Evolutionary conservation across 202 grass and related monocot species (phyloP).

Genomic region (Panicum virgatum): DNA sequence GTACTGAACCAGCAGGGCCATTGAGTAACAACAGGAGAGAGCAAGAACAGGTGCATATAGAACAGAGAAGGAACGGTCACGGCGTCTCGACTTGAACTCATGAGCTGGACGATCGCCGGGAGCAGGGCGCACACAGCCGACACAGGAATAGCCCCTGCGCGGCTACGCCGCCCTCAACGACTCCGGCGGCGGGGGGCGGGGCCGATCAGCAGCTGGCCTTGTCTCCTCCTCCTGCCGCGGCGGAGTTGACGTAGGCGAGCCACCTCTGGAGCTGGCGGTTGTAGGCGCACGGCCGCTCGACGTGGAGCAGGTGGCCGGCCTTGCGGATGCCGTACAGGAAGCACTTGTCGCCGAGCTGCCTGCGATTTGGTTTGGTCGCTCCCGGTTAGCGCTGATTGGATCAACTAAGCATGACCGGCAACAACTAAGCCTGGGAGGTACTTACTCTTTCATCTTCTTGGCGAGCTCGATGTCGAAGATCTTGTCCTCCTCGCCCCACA

Average conservation of each 20-base stretch:
- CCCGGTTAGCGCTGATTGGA: neutral
- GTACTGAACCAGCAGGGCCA: neutral
- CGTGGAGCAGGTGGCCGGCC: constrained; percentile 81
- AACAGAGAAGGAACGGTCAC: neutral
- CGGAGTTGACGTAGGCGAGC: constrained; percentile 55
- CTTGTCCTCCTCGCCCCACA: constrained; percentile 93
- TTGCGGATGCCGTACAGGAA: constrained; percentile 69
- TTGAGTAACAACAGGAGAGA: too few species aligned
- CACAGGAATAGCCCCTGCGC: too few species aligned
- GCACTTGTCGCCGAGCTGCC: constrained; percentile 74
- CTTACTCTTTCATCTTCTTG: constrained; percentile 89
- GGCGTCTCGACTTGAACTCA: neutral
- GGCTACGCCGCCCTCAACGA: too few species aligned
- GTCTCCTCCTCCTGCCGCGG: neutral
- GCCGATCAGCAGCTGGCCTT: neutral
- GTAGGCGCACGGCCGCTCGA: constrained; percentile 86
- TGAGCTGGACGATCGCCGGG: too few species aligned
- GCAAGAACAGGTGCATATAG: neutral
- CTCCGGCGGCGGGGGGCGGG: neutral
- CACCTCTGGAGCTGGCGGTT: constrained; percentile 78
- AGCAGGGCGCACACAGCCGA: too few species aligned
- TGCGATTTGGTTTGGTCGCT: constrained; percentile 12
- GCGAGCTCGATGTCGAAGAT: constrained; percentile 83
- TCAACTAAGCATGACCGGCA: too few species aligned
- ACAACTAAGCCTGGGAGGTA: neutral